phyloP scores from a whole-genome alignment of 2,329 filamentous ascomycete genomes.

The Davidsoniella virescens region DNA sequence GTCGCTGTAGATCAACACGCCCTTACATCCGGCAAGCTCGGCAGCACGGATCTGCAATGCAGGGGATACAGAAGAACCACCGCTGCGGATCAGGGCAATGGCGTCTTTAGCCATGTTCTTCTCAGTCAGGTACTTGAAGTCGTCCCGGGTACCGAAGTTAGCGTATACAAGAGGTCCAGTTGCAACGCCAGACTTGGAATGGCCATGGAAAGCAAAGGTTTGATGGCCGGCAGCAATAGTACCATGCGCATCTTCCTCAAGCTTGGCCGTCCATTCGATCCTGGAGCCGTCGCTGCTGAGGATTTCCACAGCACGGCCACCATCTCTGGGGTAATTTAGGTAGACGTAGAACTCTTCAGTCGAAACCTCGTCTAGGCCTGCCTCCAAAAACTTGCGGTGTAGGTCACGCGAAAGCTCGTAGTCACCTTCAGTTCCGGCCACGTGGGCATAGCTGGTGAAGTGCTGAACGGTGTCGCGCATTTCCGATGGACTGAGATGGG shows the following conservation, averaged over 20 bases:
- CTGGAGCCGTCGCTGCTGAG: constrained; percentile 47
- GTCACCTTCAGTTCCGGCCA: constrained; percentile 90
- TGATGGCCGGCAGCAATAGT: constrained; percentile 43
- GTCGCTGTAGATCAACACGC: constrained; percentile 86
- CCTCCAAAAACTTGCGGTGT: constrained; percentile 55
- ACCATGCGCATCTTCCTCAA: constrained; percentile 64
- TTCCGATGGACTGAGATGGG: constrained; percentile 49
- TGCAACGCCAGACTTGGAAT: constrained; percentile 75
- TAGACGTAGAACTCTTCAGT: constrained; percentile 77
- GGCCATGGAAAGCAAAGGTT: constrained; percentile 70
- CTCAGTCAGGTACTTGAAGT: constrained; percentile 59
- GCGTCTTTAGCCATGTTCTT: constrained; percentile 57
- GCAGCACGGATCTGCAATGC: constrained; percentile 81
- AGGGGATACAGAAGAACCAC: constrained; percentile 54
- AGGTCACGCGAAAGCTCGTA: constrained; percentile 75
- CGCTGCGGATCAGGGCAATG: constrained; percentile 70
- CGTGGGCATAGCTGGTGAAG: constrained; percentile 70
- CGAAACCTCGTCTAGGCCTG: constrained; percentile 57
- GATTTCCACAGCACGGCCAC: constrained; percentile 68
- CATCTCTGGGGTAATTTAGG: constrained; percentile 70
- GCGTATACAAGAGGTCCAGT: constrained; percentile 78
- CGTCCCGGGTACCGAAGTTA: constrained; percentile 74
- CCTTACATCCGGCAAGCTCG: constrained; percentile 68
- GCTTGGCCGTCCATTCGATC: constrained; percentile 56
- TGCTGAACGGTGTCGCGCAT: constrained; percentile 61